phyloP scores from a whole-genome alignment of 352 stramenopile genomes.

The Globisporangium paroecandrum region DNA sequence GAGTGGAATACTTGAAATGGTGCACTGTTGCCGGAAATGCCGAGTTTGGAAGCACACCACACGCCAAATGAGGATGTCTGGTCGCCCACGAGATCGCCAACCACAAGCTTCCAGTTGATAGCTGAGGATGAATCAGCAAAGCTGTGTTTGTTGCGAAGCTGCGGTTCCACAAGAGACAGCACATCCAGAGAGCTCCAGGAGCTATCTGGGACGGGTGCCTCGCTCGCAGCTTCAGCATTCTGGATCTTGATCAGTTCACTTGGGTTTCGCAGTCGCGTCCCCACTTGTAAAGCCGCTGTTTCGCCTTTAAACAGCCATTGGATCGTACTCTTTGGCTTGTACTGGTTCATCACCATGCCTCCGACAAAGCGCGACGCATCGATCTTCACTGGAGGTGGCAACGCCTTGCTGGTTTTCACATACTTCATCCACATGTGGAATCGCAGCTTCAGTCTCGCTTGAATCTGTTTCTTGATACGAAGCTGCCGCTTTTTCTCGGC shows the following conservation, averaged over 20 bases:
- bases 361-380: slow-evolving; percentile 25
- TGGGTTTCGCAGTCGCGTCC: slow-evolving; percentile 28
- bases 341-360: slow-evolving; percentile 20
- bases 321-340: slow-evolving; percentile 42
- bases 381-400: slow-evolving; percentile 37
- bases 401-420: slow-evolving; percentile 39
- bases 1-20: slow-evolving; percentile 23
- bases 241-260: slow-evolving; percentile 10
- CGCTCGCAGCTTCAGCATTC: not conserved
- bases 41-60: slow-evolving; percentile 64
- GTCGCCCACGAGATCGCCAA: slow-evolving; percentile 65
- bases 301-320: slow-evolving; percentile 39
- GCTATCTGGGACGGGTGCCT: not conserved
- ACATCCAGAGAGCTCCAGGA: slow-evolving; percentile 27
- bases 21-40: slow-evolving; percentile 18
- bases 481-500: slow-evolving; percentile 32
- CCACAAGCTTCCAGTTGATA: slow-evolving; percentile 64
- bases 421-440: slow-evolving; percentile 70
- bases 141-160: slow-evolving; percentile 24
- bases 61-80: slow-evolving; percentile 59
- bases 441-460: slow-evolving; percentile 50
- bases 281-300: slow-evolving; percentile 8
- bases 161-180: slow-evolving; percentile 24
- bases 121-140: slow-evolving; percentile 13
- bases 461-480: slow-evolving; percentile 40